A percentile compares a stretch with the other conserved stretches of the same genome.
Conservation (phyloP, 176 grass and related monocot species). For the Chloris gayana region DNA sequence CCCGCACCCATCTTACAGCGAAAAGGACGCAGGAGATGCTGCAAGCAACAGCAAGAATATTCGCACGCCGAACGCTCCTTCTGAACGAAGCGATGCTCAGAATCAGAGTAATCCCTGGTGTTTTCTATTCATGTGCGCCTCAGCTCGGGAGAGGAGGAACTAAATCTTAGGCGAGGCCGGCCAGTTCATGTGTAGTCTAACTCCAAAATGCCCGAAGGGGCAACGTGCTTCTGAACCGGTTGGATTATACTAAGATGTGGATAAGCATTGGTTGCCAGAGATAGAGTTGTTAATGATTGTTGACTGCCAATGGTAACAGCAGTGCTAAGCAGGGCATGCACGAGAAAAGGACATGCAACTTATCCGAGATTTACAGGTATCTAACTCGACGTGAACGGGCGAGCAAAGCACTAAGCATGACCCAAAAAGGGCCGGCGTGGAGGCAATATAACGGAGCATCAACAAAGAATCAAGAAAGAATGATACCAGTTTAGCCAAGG, state of each 20-base stretch:
- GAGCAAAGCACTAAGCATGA: neutral
- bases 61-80: constrained; percentile 33
- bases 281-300: constrained; percentile 42
- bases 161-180: neutral
- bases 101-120: constrained; percentile 10
- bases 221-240: constrained; percentile 31
- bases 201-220: constrained; percentile 9
- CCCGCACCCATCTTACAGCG: constrained; percentile 11
- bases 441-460: neutral
- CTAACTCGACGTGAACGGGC: neutral
- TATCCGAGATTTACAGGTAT: constrained; percentile 41
- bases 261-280: constrained; percentile 39
- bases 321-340: constrained; percentile 18
- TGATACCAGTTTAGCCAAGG: neutral
- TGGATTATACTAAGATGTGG: constrained; percentile 25
- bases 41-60: constrained; percentile 61
- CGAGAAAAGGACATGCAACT: constrained; percentile 49
- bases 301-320: constrained; percentile 21
- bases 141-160: neutral
- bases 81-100: constrained; percentile 34
- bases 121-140: neutral
- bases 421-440: neutral
- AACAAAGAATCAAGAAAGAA: neutral
- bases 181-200: neutral
- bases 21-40: constrained; percentile 50